Conservation (phyloP, 495 filamentous ascomycete species). For the Lindgomyces ingoldianus region DNA sequence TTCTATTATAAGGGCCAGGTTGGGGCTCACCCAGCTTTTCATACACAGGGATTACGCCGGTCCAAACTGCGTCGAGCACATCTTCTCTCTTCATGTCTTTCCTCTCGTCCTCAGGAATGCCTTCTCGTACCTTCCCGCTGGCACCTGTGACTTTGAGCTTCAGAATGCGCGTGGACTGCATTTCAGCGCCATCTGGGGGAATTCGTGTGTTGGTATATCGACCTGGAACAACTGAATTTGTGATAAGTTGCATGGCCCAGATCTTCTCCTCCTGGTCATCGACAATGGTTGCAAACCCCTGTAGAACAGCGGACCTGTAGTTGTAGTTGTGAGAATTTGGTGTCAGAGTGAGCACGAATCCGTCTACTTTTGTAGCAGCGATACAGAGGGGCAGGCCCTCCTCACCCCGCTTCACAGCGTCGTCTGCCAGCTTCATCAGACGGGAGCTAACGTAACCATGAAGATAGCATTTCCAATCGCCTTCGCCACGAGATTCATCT, state of each 20-base stretch:
- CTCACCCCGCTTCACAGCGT: slow-evolving; percentile 35
- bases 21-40: slow-evolving; percentile 67
- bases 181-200: slow-evolving; percentile 35
- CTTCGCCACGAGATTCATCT: slow-evolving; percentile 45
- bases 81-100: slow-evolving; percentile 66
- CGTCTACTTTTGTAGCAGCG: slow-evolving; percentile 69
- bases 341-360: slow-evolving; percentile 64
- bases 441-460: slow-evolving; percentile 85
- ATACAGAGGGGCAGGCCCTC: slow-evolving; percentile 64
- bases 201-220: slow-evolving; percentile 68
- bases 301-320: slow-evolving; percentile 79
- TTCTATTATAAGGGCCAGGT: slow-evolving; percentile 60
- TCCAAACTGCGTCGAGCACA: slow-evolving; percentile 67
- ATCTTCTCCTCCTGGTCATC: slow-evolving; percentile 69
- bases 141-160: slow-evolving; percentile 67
- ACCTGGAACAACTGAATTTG: slow-evolving; percentile 65
- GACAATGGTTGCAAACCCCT: slow-evolving; percentile 72
- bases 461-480: slow-evolving; percentile 73
- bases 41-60: slow-evolving; percentile 77
- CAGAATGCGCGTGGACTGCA: slow-evolving; percentile 64
- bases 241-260: slow-evolving; percentile 81
- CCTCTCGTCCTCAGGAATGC: slow-evolving; percentile 67
- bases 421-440: slow-evolving; percentile 63
- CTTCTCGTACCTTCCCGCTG: slow-evolving; percentile 75
- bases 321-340: slow-evolving; percentile 83